phyloP scores from a whole-genome alignment of 73 alveolate genomes.

The Blepharisma japonicum region DNA sequence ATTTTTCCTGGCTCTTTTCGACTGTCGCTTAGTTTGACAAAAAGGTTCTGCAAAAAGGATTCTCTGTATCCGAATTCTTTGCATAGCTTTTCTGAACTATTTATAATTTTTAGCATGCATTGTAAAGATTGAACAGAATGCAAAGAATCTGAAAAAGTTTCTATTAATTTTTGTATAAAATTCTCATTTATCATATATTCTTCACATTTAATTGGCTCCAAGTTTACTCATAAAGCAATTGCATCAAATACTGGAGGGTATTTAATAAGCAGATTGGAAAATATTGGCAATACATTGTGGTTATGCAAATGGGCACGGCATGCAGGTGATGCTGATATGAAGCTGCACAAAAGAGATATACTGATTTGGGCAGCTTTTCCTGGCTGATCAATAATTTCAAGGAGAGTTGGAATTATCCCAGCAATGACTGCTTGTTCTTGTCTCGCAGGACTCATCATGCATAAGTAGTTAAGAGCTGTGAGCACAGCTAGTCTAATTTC shows the following conservation, averaged over 20 bases:
- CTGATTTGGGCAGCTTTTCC: constrained; percentile 12
- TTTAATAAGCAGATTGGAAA: not conserved
- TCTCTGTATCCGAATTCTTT: not conserved
- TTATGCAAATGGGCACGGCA: not conserved
- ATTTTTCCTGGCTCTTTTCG: not conserved
- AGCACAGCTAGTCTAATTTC: not conserved
- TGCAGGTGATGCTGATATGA: constrained; percentile 11
- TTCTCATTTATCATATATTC: not conserved
- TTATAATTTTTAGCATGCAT: not conserved
- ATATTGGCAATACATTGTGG: not conserved
- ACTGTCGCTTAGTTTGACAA: not conserved
- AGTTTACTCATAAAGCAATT: not conserved
- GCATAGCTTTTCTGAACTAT: not conserved
- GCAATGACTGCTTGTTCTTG: constrained; percentile 26
- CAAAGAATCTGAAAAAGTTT: not conserved
- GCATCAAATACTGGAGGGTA: not conserved
- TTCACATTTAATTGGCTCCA: not conserved
- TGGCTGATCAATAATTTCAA: not conserved
- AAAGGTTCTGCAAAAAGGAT: not conserved
- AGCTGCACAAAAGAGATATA: not conserved
- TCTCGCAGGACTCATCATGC: constrained; percentile 4
- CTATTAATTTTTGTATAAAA: not conserved
- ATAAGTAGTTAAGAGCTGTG: not conserved
- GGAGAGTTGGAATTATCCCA: not conserved
- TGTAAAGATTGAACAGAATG: not conserved